Conservation (phyloP, 73 alveolate genomes). For the Stentor coeruleus region DNA sequence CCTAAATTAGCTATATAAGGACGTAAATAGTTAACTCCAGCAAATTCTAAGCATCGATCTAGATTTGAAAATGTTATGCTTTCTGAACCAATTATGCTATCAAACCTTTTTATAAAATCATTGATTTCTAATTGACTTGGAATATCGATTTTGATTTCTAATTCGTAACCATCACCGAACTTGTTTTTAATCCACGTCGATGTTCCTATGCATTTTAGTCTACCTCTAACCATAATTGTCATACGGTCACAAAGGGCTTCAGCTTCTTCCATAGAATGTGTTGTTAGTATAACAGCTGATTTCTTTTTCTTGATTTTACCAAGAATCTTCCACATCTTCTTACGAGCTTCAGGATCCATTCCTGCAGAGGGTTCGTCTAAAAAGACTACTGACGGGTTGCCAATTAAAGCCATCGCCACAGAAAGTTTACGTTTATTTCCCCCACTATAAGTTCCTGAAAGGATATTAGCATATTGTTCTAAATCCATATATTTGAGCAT, state of each 20-base stretch:
- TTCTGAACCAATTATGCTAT: too few species aligned
- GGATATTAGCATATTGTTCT: constrained; percentile 63
- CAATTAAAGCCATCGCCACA: constrained; percentile 98
- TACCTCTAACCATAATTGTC: constrained; percentile 86
- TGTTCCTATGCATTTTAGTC: constrained; percentile 78
- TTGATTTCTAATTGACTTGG: constrained; percentile 33
- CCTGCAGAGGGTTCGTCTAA: constrained; percentile 99
- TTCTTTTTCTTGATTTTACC: constrained; percentile 42
- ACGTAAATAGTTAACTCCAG: too few species aligned
- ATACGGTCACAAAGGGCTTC: constrained; percentile 62
- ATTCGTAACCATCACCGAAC: constrained; percentile 86
- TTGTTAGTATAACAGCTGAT: constrained; percentile 64
- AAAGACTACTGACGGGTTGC: constrained; percentile 98
- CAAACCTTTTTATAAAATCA: too few species aligned
- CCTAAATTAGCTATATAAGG: too few species aligned
- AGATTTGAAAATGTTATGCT: too few species aligned
- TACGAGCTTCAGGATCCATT: constrained; percentile 91
- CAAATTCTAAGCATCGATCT: too few species aligned
- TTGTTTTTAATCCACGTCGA: constrained; percentile 72
- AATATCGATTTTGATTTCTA: constrained; percentile 56
- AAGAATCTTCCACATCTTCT: constrained; percentile 71
- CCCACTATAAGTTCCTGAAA: constrained; percentile 90
- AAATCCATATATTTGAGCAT: constrained; percentile 86
- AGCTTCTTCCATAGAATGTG: constrained; percentile 93
- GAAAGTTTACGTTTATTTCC: constrained; percentile 97